Evolutionary conservation across 805 yeast genomes (phyloP).

Genomic region (Candida parachauliodes): DNA sequence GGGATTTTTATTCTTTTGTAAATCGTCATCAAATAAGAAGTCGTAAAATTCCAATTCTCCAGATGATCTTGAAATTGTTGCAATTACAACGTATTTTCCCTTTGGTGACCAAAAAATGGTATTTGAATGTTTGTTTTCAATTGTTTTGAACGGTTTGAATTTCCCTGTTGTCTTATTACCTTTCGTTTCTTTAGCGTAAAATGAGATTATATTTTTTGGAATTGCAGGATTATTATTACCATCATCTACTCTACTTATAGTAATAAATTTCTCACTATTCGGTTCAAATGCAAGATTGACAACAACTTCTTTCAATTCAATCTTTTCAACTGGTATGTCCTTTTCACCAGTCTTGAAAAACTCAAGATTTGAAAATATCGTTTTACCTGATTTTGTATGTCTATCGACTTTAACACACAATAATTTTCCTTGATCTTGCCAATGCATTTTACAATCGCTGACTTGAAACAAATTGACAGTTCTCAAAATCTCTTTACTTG

Average conservation of each 20-base stretch:
- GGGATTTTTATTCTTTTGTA: conserved; percentile 42
- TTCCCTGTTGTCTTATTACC: conserved; percentile 43
- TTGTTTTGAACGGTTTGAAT: conserved; percentile 58
- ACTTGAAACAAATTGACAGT: conserved; percentile 94
- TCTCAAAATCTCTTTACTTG: conserved; percentile 78
- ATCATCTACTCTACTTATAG: conserved; percentile 61
- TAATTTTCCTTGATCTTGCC: conserved; percentile 86
- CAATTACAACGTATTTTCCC: conserved; percentile 75
- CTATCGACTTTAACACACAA: conserved; percentile 95
- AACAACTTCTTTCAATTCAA: conserved; percentile 88
- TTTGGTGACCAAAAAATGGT: conserved; percentile 85
- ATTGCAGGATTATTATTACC: conserved; percentile 60
- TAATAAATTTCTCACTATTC: conserved; percentile 77
- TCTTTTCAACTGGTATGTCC: conserved; percentile 90
- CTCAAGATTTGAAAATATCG: conserved; percentile 86
- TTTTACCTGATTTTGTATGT: conserved; percentile 93
- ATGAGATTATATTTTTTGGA: conserved; percentile 62
- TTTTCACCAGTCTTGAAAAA: conserved; percentile 83
- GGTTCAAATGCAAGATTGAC: conserved; percentile 96
- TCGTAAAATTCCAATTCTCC: conserved; percentile 86
- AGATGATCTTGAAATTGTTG: conserved; percentile 44
- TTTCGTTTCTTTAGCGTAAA: conserved; percentile 70
- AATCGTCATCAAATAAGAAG: conserved; percentile 74
- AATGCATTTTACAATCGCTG: conserved; percentile 80
- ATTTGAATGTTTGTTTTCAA: conserved; percentile 65